A percentile compares a stretch with the other conserved stretches of the same genome.
Conservation (phyloP, 2,329 filamentous ascomycete species). For the Aspergillus niger region DNA sequence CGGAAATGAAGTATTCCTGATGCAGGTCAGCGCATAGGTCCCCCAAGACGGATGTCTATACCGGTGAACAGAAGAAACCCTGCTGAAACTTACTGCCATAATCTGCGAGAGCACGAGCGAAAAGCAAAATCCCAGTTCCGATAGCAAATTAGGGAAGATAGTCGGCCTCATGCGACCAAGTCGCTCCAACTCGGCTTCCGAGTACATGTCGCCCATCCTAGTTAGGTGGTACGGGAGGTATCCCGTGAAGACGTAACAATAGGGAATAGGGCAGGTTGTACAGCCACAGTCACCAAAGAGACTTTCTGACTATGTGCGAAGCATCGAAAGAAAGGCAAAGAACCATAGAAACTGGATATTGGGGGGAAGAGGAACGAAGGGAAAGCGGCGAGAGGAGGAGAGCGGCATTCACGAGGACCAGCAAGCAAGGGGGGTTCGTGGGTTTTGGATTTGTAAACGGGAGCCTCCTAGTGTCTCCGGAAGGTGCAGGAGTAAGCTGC, state of each 20-base stretch:
- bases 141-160: conserved; percentile 51
- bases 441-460: not conserved
- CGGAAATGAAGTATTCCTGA: conserved; percentile 74
- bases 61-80: not conserved
- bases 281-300: too few relatives aligned
- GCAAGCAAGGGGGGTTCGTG: too few relatives aligned
- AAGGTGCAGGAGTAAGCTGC: not conserved
- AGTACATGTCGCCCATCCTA: not conserved
- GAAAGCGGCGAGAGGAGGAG: too few relatives aligned
- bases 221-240: not conserved
- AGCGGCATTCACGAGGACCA: too few relatives aligned
- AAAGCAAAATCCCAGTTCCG: conserved; percentile 63
- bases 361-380: too few relatives aligned
- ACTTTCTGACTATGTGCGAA: too few relatives aligned
- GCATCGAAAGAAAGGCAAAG: too few relatives aligned
- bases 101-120: conserved; percentile 65
- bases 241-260: not conserved
- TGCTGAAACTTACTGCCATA: conserved; percentile 51
- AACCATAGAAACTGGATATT: too few relatives aligned
- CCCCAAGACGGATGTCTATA: not conserved
- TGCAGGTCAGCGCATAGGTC: not conserved
- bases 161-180: conserved; percentile 64
- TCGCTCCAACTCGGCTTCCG: conserved; percentile 49
- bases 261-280: not conserved
- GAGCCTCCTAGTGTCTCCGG: not conserved